Evolutionary conservation across 768 basidiomycete genomes (phyloP), one percentile per base, ranked within the genome.

Genomic region (Hirschioporus abietinus): DNA sequence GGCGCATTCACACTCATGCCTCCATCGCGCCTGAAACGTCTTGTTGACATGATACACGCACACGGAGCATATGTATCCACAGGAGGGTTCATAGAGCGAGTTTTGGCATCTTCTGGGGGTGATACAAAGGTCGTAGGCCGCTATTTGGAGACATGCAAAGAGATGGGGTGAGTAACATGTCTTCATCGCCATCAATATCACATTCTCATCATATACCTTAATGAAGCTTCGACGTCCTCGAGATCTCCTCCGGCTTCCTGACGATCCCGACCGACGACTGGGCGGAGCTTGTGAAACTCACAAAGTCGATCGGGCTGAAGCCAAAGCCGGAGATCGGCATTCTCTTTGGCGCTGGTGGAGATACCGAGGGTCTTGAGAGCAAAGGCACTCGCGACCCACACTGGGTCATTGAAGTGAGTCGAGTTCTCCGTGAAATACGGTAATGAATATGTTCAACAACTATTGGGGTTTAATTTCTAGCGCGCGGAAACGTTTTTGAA

Each of bases 301-400:
- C 79, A 5, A 76, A 76, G 9, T 74, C 74, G 15, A 73, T 79
- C 64, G 79, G 78, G 7, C 65, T 80, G 66, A 82, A 79, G 65
- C 78, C 80, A 8, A 83, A 82, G 68, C 82, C 80, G 0, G 80
- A 82, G 68, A 73, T 83, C 18, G 80, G 80, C 1, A 80, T 82
- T 24, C 81, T 80, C 72, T 65, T 23, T 26, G 58, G 63, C 25
- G 35, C 36, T 36, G 25, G 7, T n/a, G 24, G 30, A 18, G 30
- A 35, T 24, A n/a, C 34, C 35, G 71, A 76, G 61, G 75, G 80
- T 71, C 77, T 82, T 62, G 79, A 80, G 69, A 71, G 74, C 20
- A 76, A 76, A 8, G 79, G 80, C 0, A 81, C 77, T 25, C 70
- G 80, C 58, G 79, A 79, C 64, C 77, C 77, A 4, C 76, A 76